Percentiles rank a stretch among this genome's conserved stretches.
These are phyloP conservation scores for Termitomyces sp. DNA, from an alignment of 768 basidiomycete genomes.

Conservation along the genomic window DNA sequence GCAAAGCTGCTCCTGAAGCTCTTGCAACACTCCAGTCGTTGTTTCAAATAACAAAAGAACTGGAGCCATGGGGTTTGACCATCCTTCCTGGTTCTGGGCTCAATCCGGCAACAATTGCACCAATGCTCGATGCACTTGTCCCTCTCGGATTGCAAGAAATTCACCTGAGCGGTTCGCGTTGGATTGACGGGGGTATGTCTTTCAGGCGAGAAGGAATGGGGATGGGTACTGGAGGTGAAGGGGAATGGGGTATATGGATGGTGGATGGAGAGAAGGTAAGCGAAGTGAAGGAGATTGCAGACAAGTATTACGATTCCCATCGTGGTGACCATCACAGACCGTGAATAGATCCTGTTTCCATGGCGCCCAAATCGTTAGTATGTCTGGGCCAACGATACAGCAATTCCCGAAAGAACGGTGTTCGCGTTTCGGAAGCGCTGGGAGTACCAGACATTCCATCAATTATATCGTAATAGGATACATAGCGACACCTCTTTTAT, in stretches of 20 bases:
- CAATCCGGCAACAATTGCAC: constrained; percentile 46
- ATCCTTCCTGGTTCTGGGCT: constrained; percentile 79
- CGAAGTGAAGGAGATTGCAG: constrained; percentile 43
- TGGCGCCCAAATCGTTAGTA: background rate
- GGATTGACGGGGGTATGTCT: constrained; percentile 48
- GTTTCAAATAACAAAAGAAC: constrained; percentile 27
- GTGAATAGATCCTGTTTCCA: constrained; percentile 3
- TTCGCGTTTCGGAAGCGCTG: background rate
- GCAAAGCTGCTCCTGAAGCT: constrained; percentile 33
- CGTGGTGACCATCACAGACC: background rate
- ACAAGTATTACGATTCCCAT: constrained; percentile 26
- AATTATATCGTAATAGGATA: background rate
- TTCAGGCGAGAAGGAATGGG: constrained; percentile 55
- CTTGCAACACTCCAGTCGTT: constrained; percentile 35
- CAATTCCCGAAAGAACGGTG: background rate
- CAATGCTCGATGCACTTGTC: constrained; percentile 43
- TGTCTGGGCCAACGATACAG: background rate
- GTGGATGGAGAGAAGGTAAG: constrained; percentile 49
- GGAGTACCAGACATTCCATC: background rate
- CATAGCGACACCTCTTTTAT: background rate
- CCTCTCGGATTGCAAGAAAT: constrained; percentile 60
- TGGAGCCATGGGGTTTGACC: constrained; percentile 32
- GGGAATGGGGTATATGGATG: constrained; percentile 67
- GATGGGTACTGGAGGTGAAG: constrained; percentile 51
- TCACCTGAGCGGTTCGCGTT: constrained; percentile 69